Evolutionary conservation across 192 early-diverging fungal genomes (phyloP), one percentile per base, ranked within the genome.

Genomic region (Spizellomyces punctatus): DNA sequence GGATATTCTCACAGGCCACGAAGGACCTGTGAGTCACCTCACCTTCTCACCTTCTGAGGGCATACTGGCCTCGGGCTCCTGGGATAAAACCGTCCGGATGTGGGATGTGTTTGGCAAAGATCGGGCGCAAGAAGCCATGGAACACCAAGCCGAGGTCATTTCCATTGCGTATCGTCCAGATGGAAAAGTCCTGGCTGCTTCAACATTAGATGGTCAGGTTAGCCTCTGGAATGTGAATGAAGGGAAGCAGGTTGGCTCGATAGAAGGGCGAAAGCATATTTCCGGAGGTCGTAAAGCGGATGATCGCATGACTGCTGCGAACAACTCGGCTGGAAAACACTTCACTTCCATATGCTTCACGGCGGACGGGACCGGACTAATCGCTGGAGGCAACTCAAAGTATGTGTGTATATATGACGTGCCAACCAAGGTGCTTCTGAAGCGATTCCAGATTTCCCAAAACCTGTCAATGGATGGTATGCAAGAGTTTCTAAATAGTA

Each of bases 401-500:
- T 96, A 91, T 78, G 91, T 99, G 6, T 98, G 96, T 76, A 86
- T 99, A 64, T 99, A 98, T 71, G 94, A 98, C 77, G 81, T 94
- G 6, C 78, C 81, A 36, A 85, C 85, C 22, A 72, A 81, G 36
- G 83, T 91, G 8, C 81, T 99, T 17, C 75, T 99, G 67, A 92
- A 92, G 72, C 91, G 91, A 78, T 98, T 94, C 86, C 90, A 93
- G 70, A 90, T 98, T 42, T 93, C 96, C 10, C 82, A 91, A 66
- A 99, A 98, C 81, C 83, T 92, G 72, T 94, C 96, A 0, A 85
- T 96, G 63, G 96, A 99, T 63, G 95, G 95, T 49, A 93, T 96
- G 67, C 88, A 91, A 55, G 91, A 94, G 56, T 89, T 91, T 78
- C 87, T 98, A 48, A 96, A 96, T 78, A 90, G 88, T 45, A 90